Conservation (phyloP, 192 early-diverging fungal genomes). For the Dimargaris xerosporica region DNA sequence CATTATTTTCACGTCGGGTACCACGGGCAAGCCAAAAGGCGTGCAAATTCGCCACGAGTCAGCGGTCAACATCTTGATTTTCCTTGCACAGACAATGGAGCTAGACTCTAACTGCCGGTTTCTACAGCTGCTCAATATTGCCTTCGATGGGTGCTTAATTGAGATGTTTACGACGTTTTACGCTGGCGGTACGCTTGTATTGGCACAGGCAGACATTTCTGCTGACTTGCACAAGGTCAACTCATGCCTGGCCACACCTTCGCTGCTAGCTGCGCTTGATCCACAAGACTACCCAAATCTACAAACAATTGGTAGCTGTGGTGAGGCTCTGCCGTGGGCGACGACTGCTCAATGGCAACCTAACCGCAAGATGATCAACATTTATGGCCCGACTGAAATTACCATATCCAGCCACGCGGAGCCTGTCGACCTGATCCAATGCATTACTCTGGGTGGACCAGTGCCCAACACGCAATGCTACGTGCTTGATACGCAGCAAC, state of each 20-base stretch:
- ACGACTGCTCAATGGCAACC: background rate
- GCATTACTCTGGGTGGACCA: background rate
- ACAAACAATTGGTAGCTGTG: background rate
- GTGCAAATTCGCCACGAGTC: background rate
- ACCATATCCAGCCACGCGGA: background rate
- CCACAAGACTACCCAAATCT: background rate
- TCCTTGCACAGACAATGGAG: background rate
- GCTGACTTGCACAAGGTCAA: too few relatives aligned
- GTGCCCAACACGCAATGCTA: background rate
- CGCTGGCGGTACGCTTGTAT: background rate
- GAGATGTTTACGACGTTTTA: background rate
- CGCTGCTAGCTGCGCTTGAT: background rate
- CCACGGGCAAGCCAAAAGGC: constrained; percentile 1
- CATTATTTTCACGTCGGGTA: constrained; percentile 2
- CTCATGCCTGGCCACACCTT: too few relatives aligned
- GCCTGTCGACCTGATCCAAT: background rate
- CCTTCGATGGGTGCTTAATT: background rate
- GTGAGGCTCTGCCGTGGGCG: background rate
- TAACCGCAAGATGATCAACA: background rate
- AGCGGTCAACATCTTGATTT: background rate
- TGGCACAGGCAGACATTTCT: background rate
- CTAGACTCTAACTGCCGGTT: background rate
- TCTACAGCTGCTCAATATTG: background rate
- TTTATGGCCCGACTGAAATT: background rate
- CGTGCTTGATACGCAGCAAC: background rate